phyloP scores from a whole-genome alignment of 2,329 filamentous ascomycete genomes.

The Coniochaeta sp. region DNA sequence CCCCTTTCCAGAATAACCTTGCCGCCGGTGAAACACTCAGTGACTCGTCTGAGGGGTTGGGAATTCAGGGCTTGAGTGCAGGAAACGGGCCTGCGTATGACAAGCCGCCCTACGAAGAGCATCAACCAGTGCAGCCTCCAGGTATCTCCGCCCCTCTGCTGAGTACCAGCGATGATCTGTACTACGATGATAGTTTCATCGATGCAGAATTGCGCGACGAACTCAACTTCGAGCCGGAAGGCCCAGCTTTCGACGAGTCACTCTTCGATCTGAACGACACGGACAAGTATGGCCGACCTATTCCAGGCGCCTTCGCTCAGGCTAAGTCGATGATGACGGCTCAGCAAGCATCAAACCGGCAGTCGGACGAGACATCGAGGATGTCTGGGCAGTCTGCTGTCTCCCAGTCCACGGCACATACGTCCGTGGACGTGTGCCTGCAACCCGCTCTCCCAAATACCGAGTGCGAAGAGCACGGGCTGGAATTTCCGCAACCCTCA shows the following conservation, averaged over 20 bases:
- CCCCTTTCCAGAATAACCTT: slow-evolving; percentile 8
- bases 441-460: slow-evolving; percentile 13
- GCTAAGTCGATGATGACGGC: slow-evolving; percentile 39
- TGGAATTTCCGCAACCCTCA: slow-evolving; percentile 1
- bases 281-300: slow-evolving; percentile 52
- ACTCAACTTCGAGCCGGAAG: slow-evolving; percentile 43
- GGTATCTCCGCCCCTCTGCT: slow-evolving; percentile 8
- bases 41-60: slow-evolving; percentile 27
- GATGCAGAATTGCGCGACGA: slow-evolving; percentile 45
- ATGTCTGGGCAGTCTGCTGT: slow-evolving; percentile 32
- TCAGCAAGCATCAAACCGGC: slow-evolving; percentile 28
- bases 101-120: neutral
- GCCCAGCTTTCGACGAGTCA: slow-evolving; percentile 60
- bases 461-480: slow-evolving; percentile 3
- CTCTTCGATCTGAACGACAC: slow-evolving; percentile 64
- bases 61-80: slow-evolving; percentile 27
- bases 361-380: slow-evolving; percentile 38
- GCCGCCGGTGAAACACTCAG: slow-evolving; percentile 8
- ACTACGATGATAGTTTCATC: slow-evolving; percentile 62
- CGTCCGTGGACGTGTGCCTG: slow-evolving; percentile 34
- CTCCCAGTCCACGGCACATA: slow-evolving; percentile 44
- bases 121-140: neutral
- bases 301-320: slow-evolving; percentile 49
- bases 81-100: neutral
- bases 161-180: neutral